Evolutionary conservation across 768 basidiomycete genomes (phyloP), one percentile per base, ranked within the genome.

Genomic region (Lepiota venenata): DNA sequence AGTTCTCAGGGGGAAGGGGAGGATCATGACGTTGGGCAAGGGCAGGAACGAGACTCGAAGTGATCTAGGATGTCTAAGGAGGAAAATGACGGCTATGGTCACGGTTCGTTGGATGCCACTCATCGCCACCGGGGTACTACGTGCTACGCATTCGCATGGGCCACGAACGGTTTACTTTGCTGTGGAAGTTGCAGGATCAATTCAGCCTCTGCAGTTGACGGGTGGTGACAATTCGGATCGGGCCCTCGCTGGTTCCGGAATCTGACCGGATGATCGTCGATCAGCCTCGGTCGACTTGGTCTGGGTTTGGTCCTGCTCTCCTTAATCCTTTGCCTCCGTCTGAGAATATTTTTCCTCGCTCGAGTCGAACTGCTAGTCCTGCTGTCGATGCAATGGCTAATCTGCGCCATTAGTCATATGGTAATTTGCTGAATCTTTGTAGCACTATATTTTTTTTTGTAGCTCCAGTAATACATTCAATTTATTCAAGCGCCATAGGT

Each of bases 1-100:
- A 81, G 80, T 45, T 71, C 77, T 56, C 68, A 77, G 65, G 66
- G 64, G 55, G 82, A 83, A 3, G 84, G 83, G 54, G 79, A 74
- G 36, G 87, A 84, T 57, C 69, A 70, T 18, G 68, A 67, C 65
- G 43, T 65, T 27, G 53, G 46, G 2, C 56, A 46, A 46, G 60
- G 66, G 14, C 74, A 71, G 42, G 73, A 64, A 47, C n/a, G n/a
- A n/a, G n/a, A n/a, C n/a, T n/a, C n/a, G n/a, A n/a, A n/a, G n/a
- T n/a, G n/a, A n/a, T n/a, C 74, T 9, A 78, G 74, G 65, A 77
- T 79, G 58, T 60, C 69, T 5, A 67, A 69, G 4, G 75, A 10
- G 76, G 74, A 15, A 15, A 74, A 76, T 36, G 77, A 78, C n/a
- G n/a, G n/a, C n/a, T n/a, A n/a, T 22, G 79, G 77, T n/a, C 68